Evolutionary conservation across 2,329 filamentous ascomycete species (phyloP).

Genomic region (Trichoderma koningiopsis): DNA sequence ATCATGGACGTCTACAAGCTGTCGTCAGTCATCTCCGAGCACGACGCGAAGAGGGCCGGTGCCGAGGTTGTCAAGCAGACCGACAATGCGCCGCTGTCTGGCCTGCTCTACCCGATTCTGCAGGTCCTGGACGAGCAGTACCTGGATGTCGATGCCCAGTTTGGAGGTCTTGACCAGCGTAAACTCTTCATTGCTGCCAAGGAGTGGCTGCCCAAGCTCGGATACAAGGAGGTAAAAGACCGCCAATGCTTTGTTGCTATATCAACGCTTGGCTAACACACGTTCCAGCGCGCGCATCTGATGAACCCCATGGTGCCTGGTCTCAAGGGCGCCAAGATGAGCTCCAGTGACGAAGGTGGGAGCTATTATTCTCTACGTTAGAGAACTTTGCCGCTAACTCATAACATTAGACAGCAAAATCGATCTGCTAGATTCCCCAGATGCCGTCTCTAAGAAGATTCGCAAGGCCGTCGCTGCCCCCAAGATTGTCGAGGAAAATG

Average conservation of each 20-base stretch:
- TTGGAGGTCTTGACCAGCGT: slow-evolving; percentile 81
- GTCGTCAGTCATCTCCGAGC: slow-evolving; percentile 68
- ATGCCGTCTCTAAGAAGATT: slow-evolving; percentile 77
- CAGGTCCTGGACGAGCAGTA: slow-evolving; percentile 92
- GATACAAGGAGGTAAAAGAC: slow-evolving; percentile 66
- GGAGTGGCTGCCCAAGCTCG: slow-evolving; percentile 81
- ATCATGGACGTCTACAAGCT: slow-evolving; percentile 87
- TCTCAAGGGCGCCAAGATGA: slow-evolving; percentile 84
- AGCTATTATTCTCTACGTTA: neutral
- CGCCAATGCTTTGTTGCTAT: rapidly evolving
- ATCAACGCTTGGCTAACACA: neutral
- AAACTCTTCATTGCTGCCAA: slow-evolving; percentile 87
- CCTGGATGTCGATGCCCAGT: slow-evolving; percentile 83
- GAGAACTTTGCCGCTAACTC: neutral
- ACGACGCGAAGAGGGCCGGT: slow-evolving; percentile 86
- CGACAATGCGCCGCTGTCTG: slow-evolving; percentile 67
- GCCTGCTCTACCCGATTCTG: slow-evolving; percentile 53
- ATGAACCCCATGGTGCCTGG: slow-evolving; percentile 83
- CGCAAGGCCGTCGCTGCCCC: slow-evolving; percentile 82
- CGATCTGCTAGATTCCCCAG: slow-evolving; percentile 81
- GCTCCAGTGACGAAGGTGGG: slow-evolving; percentile 66
- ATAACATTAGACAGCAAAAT: slow-evolving; percentile 73
- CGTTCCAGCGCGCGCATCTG: slow-evolving; percentile 41
- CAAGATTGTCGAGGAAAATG: slow-evolving; percentile 79
- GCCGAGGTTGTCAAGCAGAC: slow-evolving; percentile 95